Evolutionary conservation across 345 rosid species (phyloP).

Genomic region (Corchorus capsularis): DNA sequence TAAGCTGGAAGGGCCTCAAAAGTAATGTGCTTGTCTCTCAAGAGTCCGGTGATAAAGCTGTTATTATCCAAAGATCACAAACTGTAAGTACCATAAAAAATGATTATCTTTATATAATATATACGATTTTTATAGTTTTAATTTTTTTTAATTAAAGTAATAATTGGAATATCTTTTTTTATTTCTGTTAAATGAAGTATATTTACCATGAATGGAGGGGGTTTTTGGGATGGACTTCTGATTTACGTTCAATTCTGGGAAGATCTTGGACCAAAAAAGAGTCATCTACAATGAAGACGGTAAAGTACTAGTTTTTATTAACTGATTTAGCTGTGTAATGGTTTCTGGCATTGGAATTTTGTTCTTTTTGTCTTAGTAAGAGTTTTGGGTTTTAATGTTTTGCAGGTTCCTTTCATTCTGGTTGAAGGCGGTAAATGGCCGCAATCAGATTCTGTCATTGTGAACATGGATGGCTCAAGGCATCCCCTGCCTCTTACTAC

Average conservation of each 20-base stretch:
- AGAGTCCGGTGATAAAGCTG: conserved; percentile 83
- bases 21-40: conserved; percentile 51
- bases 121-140: background rate
- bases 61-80: conserved; percentile 76
- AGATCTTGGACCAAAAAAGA: conserved; percentile 72
- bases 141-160: background rate
- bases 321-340: background rate
- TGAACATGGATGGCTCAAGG: conserved; percentile 73
- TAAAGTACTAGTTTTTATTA: conserved; percentile 25
- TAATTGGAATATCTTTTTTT: background rate
- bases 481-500: conserved; percentile 85
- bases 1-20: conserved; percentile 41
- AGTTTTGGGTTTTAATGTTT: conserved; percentile 10
- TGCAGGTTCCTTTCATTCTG: conserved; percentile 87
- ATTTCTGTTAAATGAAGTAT: conserved; percentile 43
- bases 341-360: background rate
- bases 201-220: conserved; percentile 91
- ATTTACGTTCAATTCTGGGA: conserved; percentile 60
- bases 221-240: conserved; percentile 67
- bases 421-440: conserved; percentile 57
- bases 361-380: background rate
- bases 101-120: conserved; percentile 2
- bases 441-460: conserved; percentile 49
- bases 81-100: conserved; percentile 40
- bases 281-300: conserved; percentile 59